A percentile compares a stretch with the other conserved stretches of the same genome.
phyloP scores from a whole-genome alignment of 345 rosid genomes.

The Lumnitzera littorea region DNA sequence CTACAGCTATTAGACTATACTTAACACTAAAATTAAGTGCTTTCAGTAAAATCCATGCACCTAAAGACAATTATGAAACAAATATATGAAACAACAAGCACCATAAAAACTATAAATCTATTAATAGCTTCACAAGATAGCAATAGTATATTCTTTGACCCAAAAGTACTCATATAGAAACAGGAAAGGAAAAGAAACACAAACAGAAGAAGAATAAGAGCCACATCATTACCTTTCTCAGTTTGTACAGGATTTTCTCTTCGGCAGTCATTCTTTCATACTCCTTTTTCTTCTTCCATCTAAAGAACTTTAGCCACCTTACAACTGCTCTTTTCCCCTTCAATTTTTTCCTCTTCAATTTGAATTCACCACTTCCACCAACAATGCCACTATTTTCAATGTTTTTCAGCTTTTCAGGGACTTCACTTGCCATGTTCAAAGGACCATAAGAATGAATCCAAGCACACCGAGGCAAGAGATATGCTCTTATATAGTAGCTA shows the following conservation, averaged over 20 bases:
- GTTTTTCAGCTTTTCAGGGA: conserved; percentile 16
- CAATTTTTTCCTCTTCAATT: conserved; percentile 59
- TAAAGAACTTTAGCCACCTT: conserved; percentile 79
- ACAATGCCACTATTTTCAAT: conserved; percentile 14
- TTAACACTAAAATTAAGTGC: too few species aligned
- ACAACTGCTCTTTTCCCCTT: conserved; percentile 89
- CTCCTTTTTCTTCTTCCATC: conserved; percentile 95
- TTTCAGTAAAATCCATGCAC: too few species aligned
- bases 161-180: too few species aligned
- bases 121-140: too few species aligned
- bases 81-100: too few species aligned
- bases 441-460: conserved; percentile 41
- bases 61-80: too few species aligned
- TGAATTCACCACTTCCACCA: conserved; percentile 24
- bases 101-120: too few species aligned
- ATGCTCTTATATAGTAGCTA: conserved; percentile 4
- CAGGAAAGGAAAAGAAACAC: background rate
- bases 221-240: conserved; percentile 44
- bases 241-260: conserved; percentile 70
- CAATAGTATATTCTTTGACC: too few species aligned
- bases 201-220: background rate
- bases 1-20: too few species aligned
- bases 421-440: conserved; percentile 14
- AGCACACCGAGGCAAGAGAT: conserved; percentile 17
- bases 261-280: conserved; percentile 83